Conservation (phyloP, 225 moss, liverwort and hornwort species). For the Marchantia paleacea region DNA sequence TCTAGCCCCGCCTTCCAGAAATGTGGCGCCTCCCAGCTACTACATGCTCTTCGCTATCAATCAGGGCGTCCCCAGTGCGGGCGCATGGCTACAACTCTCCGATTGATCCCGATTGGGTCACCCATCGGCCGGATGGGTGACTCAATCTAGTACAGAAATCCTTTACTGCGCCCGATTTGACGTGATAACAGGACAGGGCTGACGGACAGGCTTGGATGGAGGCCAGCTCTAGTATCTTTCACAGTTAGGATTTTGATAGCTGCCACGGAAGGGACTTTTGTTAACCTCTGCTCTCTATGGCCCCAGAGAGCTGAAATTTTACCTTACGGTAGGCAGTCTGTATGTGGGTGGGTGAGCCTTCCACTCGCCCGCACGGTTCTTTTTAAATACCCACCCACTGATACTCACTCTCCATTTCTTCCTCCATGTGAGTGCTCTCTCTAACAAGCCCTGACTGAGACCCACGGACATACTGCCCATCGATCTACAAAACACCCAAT, state of each 20-base stretch:
- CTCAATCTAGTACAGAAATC: neutral
- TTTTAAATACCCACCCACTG: too few species aligned
- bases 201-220: neutral
- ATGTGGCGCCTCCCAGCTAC: constrained; percentile 68
- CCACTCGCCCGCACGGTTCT: neutral
- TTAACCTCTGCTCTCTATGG: neutral
- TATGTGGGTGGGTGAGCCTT: constrained; percentile 5
- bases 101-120: neutral
- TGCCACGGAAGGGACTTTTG: neutral
- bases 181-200: neutral
- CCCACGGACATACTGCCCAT: too few species aligned
- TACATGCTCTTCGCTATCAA: constrained; percentile 87
- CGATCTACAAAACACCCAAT: too few species aligned
- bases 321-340: neutral
- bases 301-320: neutral
- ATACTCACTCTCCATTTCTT: neutral
- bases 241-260: neutral
- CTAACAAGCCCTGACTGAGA: neutral
- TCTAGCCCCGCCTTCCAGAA: constrained; percentile 50
- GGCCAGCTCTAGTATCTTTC: neutral
- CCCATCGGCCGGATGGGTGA: neutral
- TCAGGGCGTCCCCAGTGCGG: constrained; percentile 63
- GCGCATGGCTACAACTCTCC: constrained; percentile 50
- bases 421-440: neutral
- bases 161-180: neutral